These are phyloP conservation scores for Linum lewisii DNA, from an alignment of 345 rosid genomes.

Conservation along the genomic window DNA sequence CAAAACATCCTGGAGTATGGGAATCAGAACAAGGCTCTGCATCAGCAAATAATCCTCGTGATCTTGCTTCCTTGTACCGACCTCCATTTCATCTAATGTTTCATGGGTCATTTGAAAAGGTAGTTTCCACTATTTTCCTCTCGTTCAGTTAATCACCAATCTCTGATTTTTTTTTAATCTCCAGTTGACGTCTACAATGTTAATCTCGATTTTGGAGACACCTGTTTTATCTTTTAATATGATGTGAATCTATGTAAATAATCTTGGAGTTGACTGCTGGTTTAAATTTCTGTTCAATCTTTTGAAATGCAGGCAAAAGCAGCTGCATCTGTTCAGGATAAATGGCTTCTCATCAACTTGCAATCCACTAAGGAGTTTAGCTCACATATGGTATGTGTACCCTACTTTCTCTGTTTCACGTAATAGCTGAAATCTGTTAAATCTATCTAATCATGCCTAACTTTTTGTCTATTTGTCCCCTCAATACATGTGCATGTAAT, in stretches of 20 bases:
- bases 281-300: slow-evolving; percentile 1
- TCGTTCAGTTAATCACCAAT: neutral
- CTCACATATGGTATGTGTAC: slow-evolving; percentile 67
- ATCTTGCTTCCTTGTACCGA: slow-evolving; percentile 87
- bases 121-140: slow-evolving; percentile 6
- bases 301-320: slow-evolving; percentile 55
- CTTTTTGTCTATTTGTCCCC: neutral
- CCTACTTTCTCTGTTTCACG: neutral
- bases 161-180: too few relatives aligned
- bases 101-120: slow-evolving; percentile 91
- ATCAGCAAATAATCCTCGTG: slow-evolving; percentile 52
- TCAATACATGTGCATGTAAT: slow-evolving; percentile 13
- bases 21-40: slow-evolving; percentile 53
- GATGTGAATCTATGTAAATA: neutral
- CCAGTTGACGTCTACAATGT: too few relatives aligned
- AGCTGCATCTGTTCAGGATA: slow-evolving; percentile 64
- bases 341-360: slow-evolving; percentile 94
- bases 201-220: neutral
- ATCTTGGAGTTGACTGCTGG: neutral
- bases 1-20: slow-evolving; percentile 79
- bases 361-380: slow-evolving; percentile 88
- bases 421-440: neutral
- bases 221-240: neutral
- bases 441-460: neutral
- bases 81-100: slow-evolving; percentile 88